Evolutionary conservation across 768 basidiomycete species (phyloP).

Genomic region (Gloeostereum incarnatum): DNA sequence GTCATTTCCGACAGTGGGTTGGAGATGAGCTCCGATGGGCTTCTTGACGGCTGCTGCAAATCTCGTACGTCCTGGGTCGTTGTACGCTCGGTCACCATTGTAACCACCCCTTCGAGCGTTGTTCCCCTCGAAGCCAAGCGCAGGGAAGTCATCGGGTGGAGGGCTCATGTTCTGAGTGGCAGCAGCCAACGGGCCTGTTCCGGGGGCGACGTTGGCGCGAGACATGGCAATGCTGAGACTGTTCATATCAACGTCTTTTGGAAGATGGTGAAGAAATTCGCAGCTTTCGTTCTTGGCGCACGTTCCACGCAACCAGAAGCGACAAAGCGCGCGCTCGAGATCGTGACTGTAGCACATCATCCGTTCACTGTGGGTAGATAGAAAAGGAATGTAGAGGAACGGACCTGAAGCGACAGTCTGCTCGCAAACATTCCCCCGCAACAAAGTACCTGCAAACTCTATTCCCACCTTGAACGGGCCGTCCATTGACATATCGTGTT

Average conservation of each 20-base stretch:
- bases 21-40: conserved; percentile 18
- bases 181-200: conserved; percentile 29
- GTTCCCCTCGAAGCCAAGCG: conserved; percentile 38
- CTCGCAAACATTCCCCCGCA: conserved; percentile 89
- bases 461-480: conserved; percentile 51
- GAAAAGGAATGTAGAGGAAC: conserved; percentile 11
- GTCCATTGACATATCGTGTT: conserved; percentile 42
- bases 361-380: conserved; percentile 5
- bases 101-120: no score
- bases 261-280: conserved; percentile 92
- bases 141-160: conserved; percentile 66
- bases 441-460: conserved; percentile 95
- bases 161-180: conserved; percentile 27
- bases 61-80: conserved; percentile 82
- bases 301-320: conserved; percentile 96
- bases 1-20: conserved; percentile 20
- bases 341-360: conserved; percentile 58
- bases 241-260: conserved; percentile 75
- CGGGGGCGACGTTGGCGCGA: conserved; percentile 50
- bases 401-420: conserved; percentile 97
- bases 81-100: conserved; percentile 37
- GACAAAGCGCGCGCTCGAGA: conserved; percentile 86
- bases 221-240: conserved; percentile 60
- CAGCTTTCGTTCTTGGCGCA: conserved; percentile 95
- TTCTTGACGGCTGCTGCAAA: conserved; percentile 91